Conservation (phyloP, 495 filamentous ascomycete species). For the Aspergillus wentii region DNA sequence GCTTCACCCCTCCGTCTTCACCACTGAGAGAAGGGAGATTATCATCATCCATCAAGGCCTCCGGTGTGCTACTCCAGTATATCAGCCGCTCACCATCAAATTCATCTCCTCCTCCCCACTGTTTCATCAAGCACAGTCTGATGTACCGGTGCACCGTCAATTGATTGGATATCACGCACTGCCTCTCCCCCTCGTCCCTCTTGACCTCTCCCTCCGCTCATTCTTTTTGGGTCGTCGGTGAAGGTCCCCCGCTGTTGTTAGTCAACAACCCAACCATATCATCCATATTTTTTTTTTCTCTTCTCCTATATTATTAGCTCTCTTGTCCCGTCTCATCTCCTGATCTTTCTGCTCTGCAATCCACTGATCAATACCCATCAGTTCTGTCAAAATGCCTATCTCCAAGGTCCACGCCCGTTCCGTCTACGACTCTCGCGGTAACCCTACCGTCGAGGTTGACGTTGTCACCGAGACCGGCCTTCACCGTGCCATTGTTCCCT, state of each 20-base stretch:
- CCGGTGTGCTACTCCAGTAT: too few species aligned
- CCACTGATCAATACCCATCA: constrained; percentile 15
- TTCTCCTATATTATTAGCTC: background rate
- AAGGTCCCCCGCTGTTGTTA: constrained; percentile 37
- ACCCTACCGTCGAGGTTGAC: constrained; percentile 94
- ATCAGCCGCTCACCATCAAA: too few species aligned
- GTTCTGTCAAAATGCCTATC: constrained; percentile 74
- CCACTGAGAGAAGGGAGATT: too few species aligned
- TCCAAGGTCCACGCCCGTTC: constrained; percentile 97
- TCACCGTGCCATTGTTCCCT: constrained; percentile 97
- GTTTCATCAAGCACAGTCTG: constrained; percentile 4
- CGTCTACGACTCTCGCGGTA: constrained; percentile 99
- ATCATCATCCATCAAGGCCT: too few species aligned
- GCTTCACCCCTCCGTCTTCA: too few species aligned
- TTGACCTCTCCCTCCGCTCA: constrained; percentile 21
- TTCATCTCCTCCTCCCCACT: constrained; percentile 11
- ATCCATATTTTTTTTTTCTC: constrained; percentile 18
- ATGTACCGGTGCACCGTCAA: constrained; percentile 14
- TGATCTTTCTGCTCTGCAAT: constrained; percentile 5
- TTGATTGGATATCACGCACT: constrained; percentile 17
- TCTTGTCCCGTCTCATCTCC: constrained; percentile 8
- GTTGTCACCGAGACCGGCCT: constrained; percentile 94
- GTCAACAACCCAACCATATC: constrained; percentile 27
- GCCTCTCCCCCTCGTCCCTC: constrained; percentile 9
- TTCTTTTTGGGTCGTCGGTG: constrained; percentile 47